Conservation (phyloP, 305 asterid species). For the Plantago lanceolata region DNA sequence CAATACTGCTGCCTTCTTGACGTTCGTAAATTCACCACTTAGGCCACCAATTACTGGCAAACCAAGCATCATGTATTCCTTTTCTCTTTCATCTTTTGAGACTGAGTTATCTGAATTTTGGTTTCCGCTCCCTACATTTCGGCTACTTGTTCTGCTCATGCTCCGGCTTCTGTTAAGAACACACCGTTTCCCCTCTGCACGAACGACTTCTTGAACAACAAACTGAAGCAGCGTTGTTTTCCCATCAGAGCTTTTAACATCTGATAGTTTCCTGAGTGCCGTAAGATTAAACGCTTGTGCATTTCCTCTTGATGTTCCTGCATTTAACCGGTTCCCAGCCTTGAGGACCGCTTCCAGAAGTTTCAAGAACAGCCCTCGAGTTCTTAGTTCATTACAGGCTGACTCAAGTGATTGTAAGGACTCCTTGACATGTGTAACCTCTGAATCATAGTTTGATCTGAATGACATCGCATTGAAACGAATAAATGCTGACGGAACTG, state of each 20-base stretch:
- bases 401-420: constrained; percentile 51
- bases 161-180: constrained; percentile 45
- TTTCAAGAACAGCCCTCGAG: constrained; percentile 75
- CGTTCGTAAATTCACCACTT: constrained; percentile 68
- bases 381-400: constrained; percentile 75
- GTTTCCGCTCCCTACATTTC: constrained; percentile 17
- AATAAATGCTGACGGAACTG: constrained; percentile 71
- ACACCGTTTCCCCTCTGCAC: constrained; percentile 87
- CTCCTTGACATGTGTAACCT: constrained; percentile 46
- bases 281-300: constrained; percentile 86
- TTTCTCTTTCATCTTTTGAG: constrained; percentile 56
- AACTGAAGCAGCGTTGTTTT: constrained; percentile 84
- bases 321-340: constrained; percentile 83
- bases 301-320: constrained; percentile 82
- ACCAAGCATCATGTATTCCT: constrained; percentile 79
- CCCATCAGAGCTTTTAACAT: constrained; percentile 84
- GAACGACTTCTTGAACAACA: constrained; percentile 82
- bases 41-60: constrained; percentile 79
- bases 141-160: constrained; percentile 43
- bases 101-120: constrained; percentile 25
- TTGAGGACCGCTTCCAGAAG: constrained; percentile 90
- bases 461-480: constrained; percentile 74
- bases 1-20: constrained; percentile 63
- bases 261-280: constrained; percentile 73
- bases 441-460: constrained; percentile 46